phyloP scores from a whole-genome alignment of 208 protist species.

The Acanthamoeba castellanii region DNA sequence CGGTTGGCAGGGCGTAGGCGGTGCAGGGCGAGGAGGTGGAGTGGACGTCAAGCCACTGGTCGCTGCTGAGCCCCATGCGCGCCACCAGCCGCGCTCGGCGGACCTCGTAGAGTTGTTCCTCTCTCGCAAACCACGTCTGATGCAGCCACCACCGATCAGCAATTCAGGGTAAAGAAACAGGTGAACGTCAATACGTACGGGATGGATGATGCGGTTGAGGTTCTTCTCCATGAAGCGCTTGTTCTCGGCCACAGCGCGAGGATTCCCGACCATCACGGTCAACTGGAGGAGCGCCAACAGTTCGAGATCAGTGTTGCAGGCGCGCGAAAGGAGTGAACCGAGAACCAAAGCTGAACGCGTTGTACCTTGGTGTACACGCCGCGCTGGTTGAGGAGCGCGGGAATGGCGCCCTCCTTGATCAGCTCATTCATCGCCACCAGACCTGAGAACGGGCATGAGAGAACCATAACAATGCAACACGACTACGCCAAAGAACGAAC shows the following conservation, averaged over 20 bases:
- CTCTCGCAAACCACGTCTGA: not conserved
- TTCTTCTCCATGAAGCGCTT: constrained; percentile 43
- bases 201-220: constrained; percentile 29
- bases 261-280: constrained; percentile 22
- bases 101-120: not conserved
- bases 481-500: not conserved
- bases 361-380: not conserved
- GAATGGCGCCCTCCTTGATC: not conserved
- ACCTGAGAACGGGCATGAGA: not conserved
- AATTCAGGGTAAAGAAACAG: not conserved
- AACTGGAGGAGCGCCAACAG: not conserved
- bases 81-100: not conserved
- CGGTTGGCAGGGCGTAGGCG: not conserved
- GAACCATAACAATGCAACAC: not conserved
- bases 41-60: constrained; percentile 32
- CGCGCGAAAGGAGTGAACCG: not conserved
- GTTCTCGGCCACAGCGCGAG: constrained; percentile 2
- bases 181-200: not conserved
- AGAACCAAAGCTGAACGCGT: not conserved
- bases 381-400: not conserved
- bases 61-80: not conserved
- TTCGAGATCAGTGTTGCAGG: not conserved
- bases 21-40: constrained; percentile 23
- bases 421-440: constrained; percentile 33
- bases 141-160: not conserved